phyloP scores from a whole-genome alignment of 2,329 filamentous ascomycete species.

The Monosporascus sp. region DNA sequence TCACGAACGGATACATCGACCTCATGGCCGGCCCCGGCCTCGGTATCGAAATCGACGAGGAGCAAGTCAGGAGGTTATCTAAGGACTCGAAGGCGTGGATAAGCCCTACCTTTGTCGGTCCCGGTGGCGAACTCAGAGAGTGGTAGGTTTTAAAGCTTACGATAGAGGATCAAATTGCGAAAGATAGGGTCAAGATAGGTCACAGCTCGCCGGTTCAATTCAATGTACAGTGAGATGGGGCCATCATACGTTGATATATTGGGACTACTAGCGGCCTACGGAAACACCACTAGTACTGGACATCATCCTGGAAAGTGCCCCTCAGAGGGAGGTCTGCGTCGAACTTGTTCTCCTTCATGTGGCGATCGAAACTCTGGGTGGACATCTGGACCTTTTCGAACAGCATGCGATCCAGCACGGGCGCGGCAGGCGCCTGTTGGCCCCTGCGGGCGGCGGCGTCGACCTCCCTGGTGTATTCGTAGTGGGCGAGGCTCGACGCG shows the following conservation, averaged over 20 bases:
- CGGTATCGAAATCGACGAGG: constrained; percentile 69
- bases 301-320: constrained; percentile 25
- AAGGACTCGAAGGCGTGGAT: constrained; percentile 59
- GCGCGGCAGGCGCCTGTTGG: constrained; percentile 29
- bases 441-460: constrained; percentile 27
- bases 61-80: constrained; percentile 54
- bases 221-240: no score
- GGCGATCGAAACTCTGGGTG: constrained; percentile 35
- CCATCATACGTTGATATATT: no score
- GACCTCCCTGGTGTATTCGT: constrained; percentile 27
- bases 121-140: constrained; percentile 61
- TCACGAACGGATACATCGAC: constrained; percentile 61
- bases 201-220: no score
- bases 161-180: no score
- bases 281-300: constrained; percentile 9
- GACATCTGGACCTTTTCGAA: constrained; percentile 40
- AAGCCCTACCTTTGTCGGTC: constrained; percentile 61
- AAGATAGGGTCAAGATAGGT: no score
- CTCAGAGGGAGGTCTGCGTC: constrained; percentile 29
- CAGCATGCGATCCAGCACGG: constrained; percentile 30
- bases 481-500: constrained; percentile 32
- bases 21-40: constrained; percentile 56
- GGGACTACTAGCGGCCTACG: no score
- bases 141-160: constrained; percentile 43
- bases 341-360: constrained; percentile 35